Base-by-base conservation (phyloP, 371 early-diverging fungal species). In the Apophysomyces trapeziformis region DNA sequence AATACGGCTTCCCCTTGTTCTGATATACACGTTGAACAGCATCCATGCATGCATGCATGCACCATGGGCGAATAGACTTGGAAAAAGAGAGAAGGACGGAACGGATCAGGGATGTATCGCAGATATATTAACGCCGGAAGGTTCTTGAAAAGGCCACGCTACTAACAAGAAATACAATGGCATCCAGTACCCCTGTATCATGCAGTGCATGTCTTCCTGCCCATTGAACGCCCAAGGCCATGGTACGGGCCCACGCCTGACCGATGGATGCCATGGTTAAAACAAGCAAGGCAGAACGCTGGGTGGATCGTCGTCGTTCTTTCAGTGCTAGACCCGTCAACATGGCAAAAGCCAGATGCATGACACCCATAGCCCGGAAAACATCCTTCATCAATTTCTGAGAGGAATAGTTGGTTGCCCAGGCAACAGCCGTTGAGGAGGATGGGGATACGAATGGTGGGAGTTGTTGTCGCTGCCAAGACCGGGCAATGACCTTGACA, bases 261-360 rank as follows among this genome's bases (percentile, higher is more conserved):
- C 79, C 76, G 5, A 72, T n/a, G 1, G 79, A 65, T 4, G 77
- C 69, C 45, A 79, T 38, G 0, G 77, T 71, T 7, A 82, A 63
- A 1, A 82, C 73, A 14, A 70, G 41, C 18, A 82, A 63, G 13
- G 82, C 77, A 7, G 74, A 71, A 44, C 74, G 63, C 56, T 82
- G 77, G n/a, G 77, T 67, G 0, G 71, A 58, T 18, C 68, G 50
- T 21, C 74, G 63, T 47, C 76, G 72, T 39, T 82, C 76, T 46
- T 75, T 74, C 16, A 82, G 45, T 0, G 76, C 73, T 39, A 82
- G 60, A 8, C 61, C 69, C 5, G 74, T 65, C 21, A 79, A 57
- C 14, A 68, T 36, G 1, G 70, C 76, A n/a, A 82, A 69, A 8
- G 79, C 75, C 16, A 77, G 16, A 57, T 82, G 82, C 64, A 75